These are phyloP conservation scores for Rhododendron vialii DNA, from an alignment of 148 eudicot genomes.

Conservation along the genomic window DNA sequence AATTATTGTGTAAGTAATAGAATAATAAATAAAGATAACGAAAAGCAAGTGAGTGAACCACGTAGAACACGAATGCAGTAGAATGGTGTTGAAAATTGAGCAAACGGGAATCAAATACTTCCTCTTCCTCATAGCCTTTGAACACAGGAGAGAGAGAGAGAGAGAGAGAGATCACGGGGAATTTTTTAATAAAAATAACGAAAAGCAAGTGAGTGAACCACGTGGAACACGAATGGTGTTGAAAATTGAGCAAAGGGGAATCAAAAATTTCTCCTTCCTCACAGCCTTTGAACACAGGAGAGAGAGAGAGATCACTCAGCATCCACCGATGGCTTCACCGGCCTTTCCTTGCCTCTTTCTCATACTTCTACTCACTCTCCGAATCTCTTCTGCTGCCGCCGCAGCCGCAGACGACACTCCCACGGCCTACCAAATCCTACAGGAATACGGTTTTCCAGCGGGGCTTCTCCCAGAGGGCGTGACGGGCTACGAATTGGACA, in stretches of 20 bases:
- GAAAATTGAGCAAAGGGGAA: not conserved
- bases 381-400: not conserved
- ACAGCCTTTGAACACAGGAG: not conserved
- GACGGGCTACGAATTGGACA: slow-evolving; percentile 34
- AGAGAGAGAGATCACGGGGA: too few relatives aligned
- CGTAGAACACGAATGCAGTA: too few relatives aligned
- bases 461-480: slow-evolving; percentile 49
- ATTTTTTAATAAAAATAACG: too few relatives aligned
- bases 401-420: not conserved
- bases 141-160: too few relatives aligned
- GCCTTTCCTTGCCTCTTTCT: not conserved
- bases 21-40: too few relatives aligned
- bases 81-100: too few relatives aligned
- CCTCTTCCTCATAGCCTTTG: too few relatives aligned
- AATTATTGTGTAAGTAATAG: too few relatives aligned
- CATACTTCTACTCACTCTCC: not conserved
- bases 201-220: not conserved
- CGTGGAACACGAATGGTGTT: not conserved
- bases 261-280: too few relatives aligned
- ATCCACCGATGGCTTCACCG: slow-evolving; percentile 4
- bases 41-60: too few relatives aligned
- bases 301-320: not conserved
- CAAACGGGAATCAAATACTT: too few relatives aligned
- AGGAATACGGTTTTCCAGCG: slow-evolving; percentile 36
- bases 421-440: slow-evolving; percentile 31